These are phyloP conservation scores for Kitagawia praeruptora DNA, from an alignment of 129 eudicot species.

Conservation along the genomic window DNA sequence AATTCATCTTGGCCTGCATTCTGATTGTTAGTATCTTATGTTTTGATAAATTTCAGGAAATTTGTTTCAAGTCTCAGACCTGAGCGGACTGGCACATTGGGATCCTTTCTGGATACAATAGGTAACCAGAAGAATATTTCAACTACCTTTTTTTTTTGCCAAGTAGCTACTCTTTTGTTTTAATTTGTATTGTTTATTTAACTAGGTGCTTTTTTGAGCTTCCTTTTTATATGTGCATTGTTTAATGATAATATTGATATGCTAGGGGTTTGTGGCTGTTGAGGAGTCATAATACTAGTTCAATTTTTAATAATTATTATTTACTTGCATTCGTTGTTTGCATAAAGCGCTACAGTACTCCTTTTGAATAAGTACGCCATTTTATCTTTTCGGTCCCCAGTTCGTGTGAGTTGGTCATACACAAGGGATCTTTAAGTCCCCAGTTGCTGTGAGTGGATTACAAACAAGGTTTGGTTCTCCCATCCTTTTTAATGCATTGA, in stretches of 20 bases:
- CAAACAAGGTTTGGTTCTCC: neutral
- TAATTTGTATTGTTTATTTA: neutral
- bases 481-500: neutral
- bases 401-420: neutral
- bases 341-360: neutral
- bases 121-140: conserved; percentile 34
- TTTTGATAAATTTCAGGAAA: conserved; percentile 50
- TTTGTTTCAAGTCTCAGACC: conserved; percentile 74
- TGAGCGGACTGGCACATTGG: conserved; percentile 51
- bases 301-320: neutral
- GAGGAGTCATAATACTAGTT: neutral
- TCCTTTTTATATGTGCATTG: neutral
- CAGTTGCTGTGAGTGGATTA: neutral
- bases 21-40: neutral
- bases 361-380: neutral
- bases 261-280: neutral
- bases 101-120: conserved; percentile 53
- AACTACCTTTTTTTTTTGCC: neutral
- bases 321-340: neutral
- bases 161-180: neutral
- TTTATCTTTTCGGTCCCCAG: neutral
- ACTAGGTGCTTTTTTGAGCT: neutral
- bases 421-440: neutral
- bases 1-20: neutral
- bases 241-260: neutral